Base-by-base conservation (phyloP, 192 early-diverging fungal species). In the Podila epigama region DNA sequence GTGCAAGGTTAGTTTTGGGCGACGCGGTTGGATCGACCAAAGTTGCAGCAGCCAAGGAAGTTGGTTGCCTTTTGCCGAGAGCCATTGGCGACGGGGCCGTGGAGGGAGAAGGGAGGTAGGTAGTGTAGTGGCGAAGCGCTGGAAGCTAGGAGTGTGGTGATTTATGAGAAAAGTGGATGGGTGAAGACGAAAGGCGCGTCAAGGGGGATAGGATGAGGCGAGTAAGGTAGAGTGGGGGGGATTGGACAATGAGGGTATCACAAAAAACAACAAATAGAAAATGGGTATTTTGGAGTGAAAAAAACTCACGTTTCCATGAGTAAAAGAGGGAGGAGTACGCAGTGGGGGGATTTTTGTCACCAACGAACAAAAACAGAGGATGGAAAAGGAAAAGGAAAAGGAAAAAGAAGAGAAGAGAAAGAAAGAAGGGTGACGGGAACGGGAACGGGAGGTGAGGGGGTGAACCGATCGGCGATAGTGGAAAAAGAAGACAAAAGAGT, bases 61-160 rank as follows among this genome's bases (percentile, higher is more conserved):
- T 16, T 11, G 66, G 48, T 31, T 66, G 39, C 32, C 57, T 70
- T 28, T 52, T 62, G 54, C 41, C 34, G 44, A 59, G 48, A 13
- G 62, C 61, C 69, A 71, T 63, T 50, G 15, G 50, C n/a, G n/a
- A n/a, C n/a, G n/a, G n/a, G n/a, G n/a, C n/a, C n/a, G 31, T 29
- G 34, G 18, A 22, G 35, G 3, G 15, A 18, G 20, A 12, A 4
- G 20, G 22, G 20, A 25, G 8, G 16, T 31, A 16, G 62, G 4
- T 15, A 8, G 48, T 35, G 27, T 29, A 16, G 29, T 29, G 20
- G 20, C 11, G 18, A 36, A 16, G 28, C 9, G 29, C 4, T 31
- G 7, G 22, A 13, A 29, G 28, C 16, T 11, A 39, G 10, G 25
- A 22, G 44, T 16, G 16, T 7, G 25, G 15, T 48, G 44, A 22